These are phyloP conservation scores for Tolypocladium sp. DNA, from an alignment of 2,329 filamentous ascomycete species.

Conservation along the genomic window DNA sequence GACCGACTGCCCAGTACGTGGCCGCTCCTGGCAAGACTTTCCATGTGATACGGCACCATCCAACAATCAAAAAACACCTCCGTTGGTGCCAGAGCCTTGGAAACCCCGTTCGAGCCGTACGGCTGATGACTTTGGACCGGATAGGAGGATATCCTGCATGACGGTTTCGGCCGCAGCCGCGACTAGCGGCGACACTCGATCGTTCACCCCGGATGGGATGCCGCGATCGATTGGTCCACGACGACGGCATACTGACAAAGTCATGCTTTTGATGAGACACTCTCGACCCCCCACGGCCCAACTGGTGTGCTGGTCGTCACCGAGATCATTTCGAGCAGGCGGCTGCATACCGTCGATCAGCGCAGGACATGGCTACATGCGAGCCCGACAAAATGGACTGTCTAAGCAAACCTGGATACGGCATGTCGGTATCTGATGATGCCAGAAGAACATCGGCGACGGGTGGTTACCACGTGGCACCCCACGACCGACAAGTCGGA, in stretches of 20 bases:
- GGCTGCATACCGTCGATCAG: background rate
- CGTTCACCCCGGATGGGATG: background rate
- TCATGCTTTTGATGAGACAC: background rate
- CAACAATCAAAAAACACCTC: background rate
- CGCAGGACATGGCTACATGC: background rate
- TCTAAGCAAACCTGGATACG: background rate
- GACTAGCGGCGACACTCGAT: background rate
- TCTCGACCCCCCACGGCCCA: background rate
- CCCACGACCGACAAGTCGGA: background rate
- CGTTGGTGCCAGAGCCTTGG: background rate
- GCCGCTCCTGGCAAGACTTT: background rate
- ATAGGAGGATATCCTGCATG: background rate
- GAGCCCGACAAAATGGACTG: background rate
- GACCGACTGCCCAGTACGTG: background rate
- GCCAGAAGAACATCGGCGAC: background rate
- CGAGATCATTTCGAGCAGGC: background rate
- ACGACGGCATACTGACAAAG: background rate
- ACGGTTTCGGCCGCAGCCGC: background rate
- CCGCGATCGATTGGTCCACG: constrained; percentile 2
- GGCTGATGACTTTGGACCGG: background rate
- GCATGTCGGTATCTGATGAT: background rate
- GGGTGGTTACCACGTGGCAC: background rate
- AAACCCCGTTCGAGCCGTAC: background rate
- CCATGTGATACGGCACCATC: background rate
- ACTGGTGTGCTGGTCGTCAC: background rate